Conservation (phyloP, 768 basidiomycete species). For the Phylloporus rhodoxanthus region DNA sequence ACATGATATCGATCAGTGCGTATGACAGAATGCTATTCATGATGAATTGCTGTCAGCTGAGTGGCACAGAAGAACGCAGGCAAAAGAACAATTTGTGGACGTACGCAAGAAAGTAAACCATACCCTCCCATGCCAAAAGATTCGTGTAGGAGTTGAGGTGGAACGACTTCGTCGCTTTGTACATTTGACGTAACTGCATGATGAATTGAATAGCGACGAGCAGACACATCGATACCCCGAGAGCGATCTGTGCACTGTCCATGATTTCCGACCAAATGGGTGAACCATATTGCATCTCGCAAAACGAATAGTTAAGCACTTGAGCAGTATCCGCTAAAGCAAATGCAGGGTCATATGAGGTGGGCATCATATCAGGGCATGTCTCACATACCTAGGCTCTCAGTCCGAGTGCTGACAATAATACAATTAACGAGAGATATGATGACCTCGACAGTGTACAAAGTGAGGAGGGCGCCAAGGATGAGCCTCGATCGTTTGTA, state of each 20-base stretch:
- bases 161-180: not conserved
- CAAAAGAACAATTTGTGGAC: not conserved
- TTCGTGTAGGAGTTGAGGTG: not conserved
- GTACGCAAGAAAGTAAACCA: slow-evolving; percentile 1
- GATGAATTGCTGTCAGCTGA: not conserved
- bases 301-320: not conserved
- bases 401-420: not conserved
- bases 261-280: not conserved
- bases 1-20: not conserved
- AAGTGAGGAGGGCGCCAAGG: not conserved
- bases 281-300: not conserved
- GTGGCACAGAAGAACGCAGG: too few species aligned
- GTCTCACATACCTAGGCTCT: not conserved
- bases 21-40: not conserved
- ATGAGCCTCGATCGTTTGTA: not conserved
- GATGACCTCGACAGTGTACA: not conserved
- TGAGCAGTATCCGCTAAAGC: not conserved
- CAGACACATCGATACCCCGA: not conserved
- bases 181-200: not conserved
- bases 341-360: not conserved
- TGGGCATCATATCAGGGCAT: not conserved
- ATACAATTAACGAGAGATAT: not conserved
- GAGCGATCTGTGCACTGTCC: not conserved
- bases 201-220: not conserved
- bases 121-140: not conserved